Evolutionary conservation across 2,329 filamentous ascomycete genomes (phyloP).

Genomic region (Fusarium poae): DNA sequence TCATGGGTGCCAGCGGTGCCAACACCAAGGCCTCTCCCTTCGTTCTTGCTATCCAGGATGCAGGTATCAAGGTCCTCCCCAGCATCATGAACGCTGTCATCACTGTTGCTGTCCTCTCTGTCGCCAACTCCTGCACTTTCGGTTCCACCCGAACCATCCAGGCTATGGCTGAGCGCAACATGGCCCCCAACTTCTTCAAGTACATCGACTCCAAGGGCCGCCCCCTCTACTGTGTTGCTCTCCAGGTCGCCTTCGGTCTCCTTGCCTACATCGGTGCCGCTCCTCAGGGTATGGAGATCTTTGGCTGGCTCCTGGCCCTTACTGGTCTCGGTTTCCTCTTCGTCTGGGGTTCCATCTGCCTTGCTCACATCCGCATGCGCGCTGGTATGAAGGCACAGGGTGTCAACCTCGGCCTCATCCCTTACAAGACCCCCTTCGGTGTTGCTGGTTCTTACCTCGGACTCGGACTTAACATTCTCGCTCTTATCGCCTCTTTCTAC

Average conservation of each 20-base stretch:
- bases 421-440: constrained; percentile 84
- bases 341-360: constrained; percentile 86
- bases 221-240: constrained; percentile 77
- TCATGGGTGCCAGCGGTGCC: constrained; percentile 69
- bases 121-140: constrained; percentile 93
- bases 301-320: constrained; percentile 84
- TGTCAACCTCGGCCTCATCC: constrained; percentile 78
- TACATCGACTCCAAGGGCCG: constrained; percentile 88
- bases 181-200: constrained; percentile 80
- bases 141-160: constrained; percentile 91
- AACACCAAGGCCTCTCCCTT: constrained; percentile 87
- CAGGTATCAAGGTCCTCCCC: constrained; percentile 83
- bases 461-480: constrained; percentile 78
- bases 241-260: constrained; percentile 77
- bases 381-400: constrained; percentile 77
- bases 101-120: constrained; percentile 88
- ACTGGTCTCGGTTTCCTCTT: constrained; percentile 82
- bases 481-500: constrained; percentile 92
- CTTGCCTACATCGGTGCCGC: constrained; percentile 82
- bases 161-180: constrained; percentile 87
- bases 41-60: constrained; percentile 89
- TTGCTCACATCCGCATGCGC: constrained; percentile 92
- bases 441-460: constrained; percentile 86
- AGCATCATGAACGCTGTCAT: constrained; percentile 95
- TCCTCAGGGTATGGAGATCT: constrained; percentile 70